Evolutionary conservation across 164 flowering plant species (phyloP).

Genomic region (Berberis thunbergii): DNA sequence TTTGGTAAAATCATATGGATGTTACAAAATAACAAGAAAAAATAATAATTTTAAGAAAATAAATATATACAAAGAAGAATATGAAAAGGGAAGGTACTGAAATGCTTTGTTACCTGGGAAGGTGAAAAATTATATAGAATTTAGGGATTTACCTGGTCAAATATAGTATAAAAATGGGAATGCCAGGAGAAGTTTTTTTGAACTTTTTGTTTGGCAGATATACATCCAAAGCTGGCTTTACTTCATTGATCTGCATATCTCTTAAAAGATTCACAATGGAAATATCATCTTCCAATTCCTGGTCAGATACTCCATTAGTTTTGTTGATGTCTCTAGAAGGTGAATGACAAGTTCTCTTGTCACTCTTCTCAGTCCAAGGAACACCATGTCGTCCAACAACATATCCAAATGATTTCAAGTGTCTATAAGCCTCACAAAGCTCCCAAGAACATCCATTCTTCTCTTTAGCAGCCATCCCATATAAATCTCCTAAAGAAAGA

Average conservation of each 20-base stretch:
- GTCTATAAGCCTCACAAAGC: constrained; percentile 53
- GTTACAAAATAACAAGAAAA: too few relatives aligned
- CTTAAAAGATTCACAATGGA: constrained; percentile 19
- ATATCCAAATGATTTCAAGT: constrained; percentile 76
- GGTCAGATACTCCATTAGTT: constrained; percentile 2
- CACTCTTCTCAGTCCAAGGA: constrained; percentile 53
- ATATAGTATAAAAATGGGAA: constrained; percentile 51
- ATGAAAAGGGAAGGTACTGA: too few relatives aligned
- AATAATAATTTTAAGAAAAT: too few relatives aligned
- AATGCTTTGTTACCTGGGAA: too few relatives aligned
- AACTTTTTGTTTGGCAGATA: constrained; percentile 82
- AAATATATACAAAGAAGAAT: too few relatives aligned
- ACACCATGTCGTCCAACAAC: constrained; percentile 57
- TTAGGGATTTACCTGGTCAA: constrained; percentile 35
- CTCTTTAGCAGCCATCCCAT: constrained; percentile 35
- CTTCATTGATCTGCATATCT: constrained; percentile 32
- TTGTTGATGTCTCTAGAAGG: constrained; percentile 11
- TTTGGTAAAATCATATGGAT: neutral
- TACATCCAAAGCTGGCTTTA: constrained; percentile 51
- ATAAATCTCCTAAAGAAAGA: constrained; percentile 35
- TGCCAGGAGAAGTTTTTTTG: constrained; percentile 68
- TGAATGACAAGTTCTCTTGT: constrained; percentile 6
- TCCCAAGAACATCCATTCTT: constrained; percentile 62
- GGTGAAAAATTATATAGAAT: neutral
- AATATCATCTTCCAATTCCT: constrained; percentile 9